These are phyloP conservation scores for Fennellomyces sp. DNA, from an alignment of 371 early-diverging fungal species.

Conservation along the genomic window DNA sequence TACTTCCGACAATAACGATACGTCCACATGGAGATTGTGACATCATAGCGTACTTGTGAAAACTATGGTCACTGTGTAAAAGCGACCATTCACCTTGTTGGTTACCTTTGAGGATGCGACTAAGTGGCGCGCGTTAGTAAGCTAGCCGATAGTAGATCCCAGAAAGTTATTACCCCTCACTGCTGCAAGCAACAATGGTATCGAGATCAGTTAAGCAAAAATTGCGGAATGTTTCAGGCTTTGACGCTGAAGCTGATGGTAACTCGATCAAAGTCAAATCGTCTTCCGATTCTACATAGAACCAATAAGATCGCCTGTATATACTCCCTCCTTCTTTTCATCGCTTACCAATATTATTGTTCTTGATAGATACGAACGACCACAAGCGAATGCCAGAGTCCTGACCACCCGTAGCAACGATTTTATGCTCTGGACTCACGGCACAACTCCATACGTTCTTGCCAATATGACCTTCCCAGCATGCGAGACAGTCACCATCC, in stretches of 20 bases:
- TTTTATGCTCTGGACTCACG: slow-evolving; percentile 47
- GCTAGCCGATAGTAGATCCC: too few relatives aligned
- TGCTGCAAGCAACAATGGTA: slow-evolving; percentile 37
- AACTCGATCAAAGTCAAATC: slow-evolving; percentile 34
- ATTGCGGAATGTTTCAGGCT: slow-evolving; percentile 39
- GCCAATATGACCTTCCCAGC: slow-evolving; percentile 81
- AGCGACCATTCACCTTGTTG: slow-evolving; percentile 34
- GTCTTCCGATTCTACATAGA: slow-evolving; percentile 36
- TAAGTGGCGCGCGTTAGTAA: not conserved
- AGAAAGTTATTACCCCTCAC: slow-evolving; percentile 31
- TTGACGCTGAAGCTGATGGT: slow-evolving; percentile 11
- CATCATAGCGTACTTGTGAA: slow-evolving; percentile 62
- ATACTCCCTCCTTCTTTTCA: not conserved
- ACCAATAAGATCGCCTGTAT: not conserved
- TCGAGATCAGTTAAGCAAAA: slow-evolving; percentile 48
- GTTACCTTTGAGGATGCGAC: slow-evolving; percentile 50
- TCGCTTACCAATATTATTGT: slow-evolving; percentile 59
- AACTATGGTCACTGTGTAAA: slow-evolving; percentile 34
- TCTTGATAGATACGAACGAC: slow-evolving; percentile 57
- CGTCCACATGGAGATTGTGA: slow-evolving; percentile 59
- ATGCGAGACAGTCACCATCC: slow-evolving; percentile 57
- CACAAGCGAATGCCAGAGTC: slow-evolving; percentile 82
- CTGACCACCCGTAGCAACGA: slow-evolving; percentile 79
- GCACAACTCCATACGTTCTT: slow-evolving; percentile 87
- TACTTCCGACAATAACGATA: slow-evolving; percentile 59